Conservation (phyloP, 2,329 filamentous ascomycete genomes). For the Penicillium sp. region DNA sequence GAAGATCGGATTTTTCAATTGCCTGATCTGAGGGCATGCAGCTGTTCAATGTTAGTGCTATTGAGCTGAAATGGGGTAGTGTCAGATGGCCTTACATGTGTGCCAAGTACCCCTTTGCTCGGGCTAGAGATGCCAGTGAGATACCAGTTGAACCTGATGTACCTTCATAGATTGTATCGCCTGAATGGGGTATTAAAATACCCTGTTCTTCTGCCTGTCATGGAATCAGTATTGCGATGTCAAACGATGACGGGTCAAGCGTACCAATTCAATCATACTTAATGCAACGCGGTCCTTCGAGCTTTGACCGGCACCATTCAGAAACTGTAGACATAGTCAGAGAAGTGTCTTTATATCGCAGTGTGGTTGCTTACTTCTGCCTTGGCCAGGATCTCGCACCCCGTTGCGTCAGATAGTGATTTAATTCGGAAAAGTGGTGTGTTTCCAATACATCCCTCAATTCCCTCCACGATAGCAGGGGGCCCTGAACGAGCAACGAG, state of each 20-base stretch:
- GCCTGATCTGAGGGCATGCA: constrained; percentile 96
- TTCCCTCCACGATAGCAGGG: constrained; percentile 66
- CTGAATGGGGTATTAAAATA: constrained; percentile 72
- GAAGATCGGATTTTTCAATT: constrained; percentile 81
- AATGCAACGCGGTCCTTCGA: constrained; percentile 95
- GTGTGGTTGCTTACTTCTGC: constrained; percentile 61
- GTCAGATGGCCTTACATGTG: constrained; percentile 63
- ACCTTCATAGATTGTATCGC: constrained; percentile 96
- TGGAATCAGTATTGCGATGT: not conserved
- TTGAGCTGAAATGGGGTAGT: not conserved
- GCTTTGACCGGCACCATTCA: constrained; percentile 90
- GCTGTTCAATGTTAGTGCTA: constrained; percentile 26
- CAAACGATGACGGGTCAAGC: not conserved
- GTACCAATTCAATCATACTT: constrained; percentile 72
- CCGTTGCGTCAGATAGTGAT: constrained; percentile 81
- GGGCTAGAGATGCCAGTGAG: constrained; percentile 82
- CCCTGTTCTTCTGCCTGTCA: constrained; percentile 72
- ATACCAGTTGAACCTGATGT: constrained; percentile 97
- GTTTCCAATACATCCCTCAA: constrained; percentile 90
- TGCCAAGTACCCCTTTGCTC: constrained; percentile 83
- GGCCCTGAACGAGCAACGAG: constrained; percentile 33
- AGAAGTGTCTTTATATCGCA: not conserved
- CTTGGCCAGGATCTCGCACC: constrained; percentile 87
- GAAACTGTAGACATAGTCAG: constrained; percentile 54
- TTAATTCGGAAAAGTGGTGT: constrained; percentile 86